These are phyloP conservation scores for Ceratobasidium sp. DNA, from an alignment of 1,284 basidiomycete genomes.

Conservation along the genomic window DNA sequence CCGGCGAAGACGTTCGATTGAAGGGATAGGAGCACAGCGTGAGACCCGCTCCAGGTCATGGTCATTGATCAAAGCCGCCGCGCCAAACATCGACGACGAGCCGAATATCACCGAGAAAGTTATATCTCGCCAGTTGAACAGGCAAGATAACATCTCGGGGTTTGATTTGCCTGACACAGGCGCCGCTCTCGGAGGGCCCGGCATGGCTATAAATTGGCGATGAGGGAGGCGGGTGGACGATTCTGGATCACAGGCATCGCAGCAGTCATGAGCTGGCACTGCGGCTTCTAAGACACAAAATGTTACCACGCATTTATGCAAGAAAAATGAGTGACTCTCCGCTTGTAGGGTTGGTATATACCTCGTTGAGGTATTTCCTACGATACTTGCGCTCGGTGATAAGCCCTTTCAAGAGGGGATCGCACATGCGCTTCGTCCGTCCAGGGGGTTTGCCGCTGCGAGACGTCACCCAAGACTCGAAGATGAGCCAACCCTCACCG, in stretches of 20 bases:
- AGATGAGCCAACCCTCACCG: slow-evolving; percentile 16
- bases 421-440: slow-evolving; percentile 1
- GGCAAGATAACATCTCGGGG: slow-evolving; percentile 7
- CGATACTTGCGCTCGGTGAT: too few species aligned
- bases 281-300: neutral
- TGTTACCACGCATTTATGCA: too few species aligned
- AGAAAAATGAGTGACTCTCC: neutral
- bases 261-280: slow-evolving; percentile 14
- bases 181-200: slow-evolving; percentile 3
- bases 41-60: slow-evolving; percentile 16
- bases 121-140: slow-evolving; percentile 2
- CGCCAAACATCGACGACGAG: slow-evolving; percentile 23
- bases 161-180: slow-evolving; percentile 3
- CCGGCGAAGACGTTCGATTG: neutral
- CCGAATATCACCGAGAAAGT: slow-evolving; percentile 1
- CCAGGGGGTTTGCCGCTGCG: neutral
- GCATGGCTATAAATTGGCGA: neutral
- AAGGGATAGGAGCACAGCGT: slow-evolving; percentile 12
- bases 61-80: slow-evolving; percentile 13
- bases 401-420: neutral
- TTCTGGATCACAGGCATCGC: neutral
- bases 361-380: neutral
- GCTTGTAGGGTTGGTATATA: neutral
- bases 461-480: neutral
- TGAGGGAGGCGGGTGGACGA: neutral